Conservation (phyloP, 2,329 filamentous ascomycete species). For the Colletotrichum phormii region DNA sequence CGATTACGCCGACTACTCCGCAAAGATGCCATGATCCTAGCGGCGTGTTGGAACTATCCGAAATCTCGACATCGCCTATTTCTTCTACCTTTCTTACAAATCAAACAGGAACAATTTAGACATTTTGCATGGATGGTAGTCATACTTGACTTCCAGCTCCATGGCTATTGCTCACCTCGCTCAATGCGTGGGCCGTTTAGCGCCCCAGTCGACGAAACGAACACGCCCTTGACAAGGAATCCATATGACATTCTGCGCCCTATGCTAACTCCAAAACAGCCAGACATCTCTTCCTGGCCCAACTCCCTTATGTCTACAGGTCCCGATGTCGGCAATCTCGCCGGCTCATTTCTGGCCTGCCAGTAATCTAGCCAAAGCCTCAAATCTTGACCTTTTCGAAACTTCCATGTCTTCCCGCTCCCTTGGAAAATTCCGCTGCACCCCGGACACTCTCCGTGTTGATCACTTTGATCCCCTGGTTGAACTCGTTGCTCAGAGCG, state of each 20-base stretch:
- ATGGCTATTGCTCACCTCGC: neutral
- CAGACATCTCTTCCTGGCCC: too few relatives aligned
- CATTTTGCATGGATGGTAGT: neutral
- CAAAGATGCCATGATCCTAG: neutral
- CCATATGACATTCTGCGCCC: conserved; percentile 1
- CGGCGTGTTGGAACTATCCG: too few relatives aligned
- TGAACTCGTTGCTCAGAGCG: conserved; percentile 60
- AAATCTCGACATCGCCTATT: neutral
- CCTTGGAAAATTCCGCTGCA: conserved; percentile 10
- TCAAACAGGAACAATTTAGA: neutral
- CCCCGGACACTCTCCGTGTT: conserved; percentile 51
- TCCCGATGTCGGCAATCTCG: neutral
- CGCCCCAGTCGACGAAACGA: neutral
- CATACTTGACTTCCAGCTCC: neutral
- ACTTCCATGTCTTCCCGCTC: conserved; percentile 13
- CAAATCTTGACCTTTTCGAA: conserved; percentile 12
- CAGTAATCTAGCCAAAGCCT: neutral
- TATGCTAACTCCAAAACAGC: neutral
- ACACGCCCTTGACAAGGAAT: neutral
- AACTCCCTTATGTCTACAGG: too few relatives aligned
- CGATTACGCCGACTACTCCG: neutral
- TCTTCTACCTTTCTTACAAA: neutral
- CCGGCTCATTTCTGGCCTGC: too few relatives aligned
- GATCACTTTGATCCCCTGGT: conserved; percentile 55
- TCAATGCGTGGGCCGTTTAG: neutral